Conservation (phyloP, 306 rosid genomes). For the Mimosa bimucronata region DNA sequence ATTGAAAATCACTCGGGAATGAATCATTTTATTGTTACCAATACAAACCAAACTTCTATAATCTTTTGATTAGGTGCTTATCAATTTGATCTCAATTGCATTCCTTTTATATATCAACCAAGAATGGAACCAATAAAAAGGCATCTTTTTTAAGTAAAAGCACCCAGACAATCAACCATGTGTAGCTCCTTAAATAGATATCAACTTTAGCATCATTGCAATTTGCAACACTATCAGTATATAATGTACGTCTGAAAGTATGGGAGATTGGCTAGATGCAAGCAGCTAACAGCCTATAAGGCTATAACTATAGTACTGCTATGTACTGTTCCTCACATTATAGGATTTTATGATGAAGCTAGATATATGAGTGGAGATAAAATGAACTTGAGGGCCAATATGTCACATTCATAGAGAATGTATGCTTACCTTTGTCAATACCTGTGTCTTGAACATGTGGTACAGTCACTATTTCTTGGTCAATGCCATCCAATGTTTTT, state of each 20-base stretch:
- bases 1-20: background rate
- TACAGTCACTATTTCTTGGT: constrained; percentile 40
- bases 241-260: constrained; percentile 10
- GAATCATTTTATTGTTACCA: constrained; percentile 2
- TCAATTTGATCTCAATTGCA: background rate
- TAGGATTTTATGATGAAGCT: constrained; percentile 9
- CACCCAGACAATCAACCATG: background rate
- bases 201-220: constrained; percentile 24
- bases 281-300: background rate
- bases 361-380: constrained; percentile 18
- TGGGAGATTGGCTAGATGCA: constrained; percentile 9
- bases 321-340: background rate
- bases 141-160: background rate
- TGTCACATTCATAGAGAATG: background rate
- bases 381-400: constrained; percentile 13
- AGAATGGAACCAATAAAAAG: background rate
- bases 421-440: constrained; percentile 33
- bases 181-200: constrained; percentile 10
- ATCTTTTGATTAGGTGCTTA: background rate
- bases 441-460: constrained; percentile 9
- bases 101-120: background rate
- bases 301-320: background rate
- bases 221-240: background rate
- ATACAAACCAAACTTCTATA: background rate
- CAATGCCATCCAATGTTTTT: constrained; percentile 37